Evolutionary conservation across 2,329 filamentous ascomycete species (phyloP).

Genomic region (Mycosphaerella sp.): DNA sequence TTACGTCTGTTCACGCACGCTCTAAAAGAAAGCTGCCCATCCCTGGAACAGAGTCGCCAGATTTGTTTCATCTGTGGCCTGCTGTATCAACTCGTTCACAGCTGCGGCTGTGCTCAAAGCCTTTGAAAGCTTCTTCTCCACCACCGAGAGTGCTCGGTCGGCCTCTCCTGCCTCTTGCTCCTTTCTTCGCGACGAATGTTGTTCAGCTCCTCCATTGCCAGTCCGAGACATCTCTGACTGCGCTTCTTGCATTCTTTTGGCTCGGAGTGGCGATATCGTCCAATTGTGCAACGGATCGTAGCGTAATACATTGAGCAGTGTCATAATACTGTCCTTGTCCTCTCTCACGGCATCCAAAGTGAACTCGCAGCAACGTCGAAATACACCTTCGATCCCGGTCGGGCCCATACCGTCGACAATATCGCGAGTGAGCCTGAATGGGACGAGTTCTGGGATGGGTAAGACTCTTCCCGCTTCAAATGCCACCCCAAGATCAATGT

Average conservation of each 20-base stretch:
- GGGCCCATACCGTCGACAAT: constrained; percentile 97
- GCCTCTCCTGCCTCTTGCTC: constrained; percentile 68
- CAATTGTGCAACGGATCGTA: constrained; percentile 96
- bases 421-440: constrained; percentile 89
- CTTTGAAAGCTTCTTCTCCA: constrained; percentile 93
- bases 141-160: constrained; percentile 82
- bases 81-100: constrained; percentile 94
- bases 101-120: constrained; percentile 89
- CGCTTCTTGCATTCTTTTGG: constrained; percentile 62
- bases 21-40: constrained; percentile 31
- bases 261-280: constrained; percentile 70
- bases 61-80: constrained; percentile 88
- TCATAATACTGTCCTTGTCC: constrained; percentile 97
- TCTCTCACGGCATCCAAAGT: constrained; percentile 91
- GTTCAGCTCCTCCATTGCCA: constrained; percentile 14
- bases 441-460: constrained; percentile 89
- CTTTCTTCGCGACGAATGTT: constrained; percentile 28
- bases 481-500: constrained; percentile 93
- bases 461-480: constrained; percentile 97
- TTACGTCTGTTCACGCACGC: neutral
- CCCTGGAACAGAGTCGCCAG: constrained; percentile 72
- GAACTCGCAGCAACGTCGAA: constrained; percentile 96
- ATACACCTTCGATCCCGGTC: constrained; percentile 90
- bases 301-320: constrained; percentile 92
- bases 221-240: constrained; percentile 38